These are phyloP conservation scores for Xylariaceae sp. DNA, from an alignment of 2,329 filamentous ascomycete species.

Conservation along the genomic window DNA sequence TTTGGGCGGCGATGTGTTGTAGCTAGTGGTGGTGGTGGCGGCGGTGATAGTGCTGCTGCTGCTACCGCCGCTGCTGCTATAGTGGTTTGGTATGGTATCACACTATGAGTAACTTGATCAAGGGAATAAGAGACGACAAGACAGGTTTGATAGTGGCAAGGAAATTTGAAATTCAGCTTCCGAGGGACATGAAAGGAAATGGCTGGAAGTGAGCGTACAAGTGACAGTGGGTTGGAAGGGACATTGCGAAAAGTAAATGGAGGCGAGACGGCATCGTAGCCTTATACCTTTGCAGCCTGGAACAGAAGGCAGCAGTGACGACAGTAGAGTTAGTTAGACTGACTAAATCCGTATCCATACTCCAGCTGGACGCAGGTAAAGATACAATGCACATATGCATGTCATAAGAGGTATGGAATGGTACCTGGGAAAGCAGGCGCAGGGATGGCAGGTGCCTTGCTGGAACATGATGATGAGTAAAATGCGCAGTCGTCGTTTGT, in stretches of 20 bases:
- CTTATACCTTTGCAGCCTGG: slow-evolving; percentile 49
- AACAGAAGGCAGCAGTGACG: slow-evolving; percentile 25
- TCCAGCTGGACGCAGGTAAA: too few species aligned
- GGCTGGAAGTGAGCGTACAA: slow-evolving; percentile 22
- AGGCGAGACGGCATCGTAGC: slow-evolving; percentile 44
- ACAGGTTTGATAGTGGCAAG: slow-evolving; percentile 12
- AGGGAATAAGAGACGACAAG: slow-evolving; percentile 18
- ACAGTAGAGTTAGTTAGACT: slow-evolving; percentile 24
- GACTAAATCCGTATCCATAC: slow-evolving; percentile 14
- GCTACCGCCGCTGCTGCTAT: too few species aligned
- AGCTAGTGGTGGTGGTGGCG: too few species aligned
- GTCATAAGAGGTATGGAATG: neutral
- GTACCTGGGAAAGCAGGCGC: slow-evolving; percentile 4
- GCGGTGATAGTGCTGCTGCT: too few species aligned
- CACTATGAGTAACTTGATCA: too few species aligned
- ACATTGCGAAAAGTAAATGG: slow-evolving; percentile 14
- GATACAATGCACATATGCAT: neutral
- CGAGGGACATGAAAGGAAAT: slow-evolving; percentile 22
- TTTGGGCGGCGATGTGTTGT: slow-evolving; percentile 1
- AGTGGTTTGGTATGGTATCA: too few species aligned
- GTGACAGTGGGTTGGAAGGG: slow-evolving; percentile 23
- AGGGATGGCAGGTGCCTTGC: slow-evolving; percentile 13
- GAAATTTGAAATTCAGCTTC: slow-evolving; percentile 18
- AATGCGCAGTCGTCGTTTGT: slow-evolving; percentile 7
- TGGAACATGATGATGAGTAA: slow-evolving; percentile 9